phyloP scores from a whole-genome alignment of 164 flowering plant species.

The Sedum album region DNA sequence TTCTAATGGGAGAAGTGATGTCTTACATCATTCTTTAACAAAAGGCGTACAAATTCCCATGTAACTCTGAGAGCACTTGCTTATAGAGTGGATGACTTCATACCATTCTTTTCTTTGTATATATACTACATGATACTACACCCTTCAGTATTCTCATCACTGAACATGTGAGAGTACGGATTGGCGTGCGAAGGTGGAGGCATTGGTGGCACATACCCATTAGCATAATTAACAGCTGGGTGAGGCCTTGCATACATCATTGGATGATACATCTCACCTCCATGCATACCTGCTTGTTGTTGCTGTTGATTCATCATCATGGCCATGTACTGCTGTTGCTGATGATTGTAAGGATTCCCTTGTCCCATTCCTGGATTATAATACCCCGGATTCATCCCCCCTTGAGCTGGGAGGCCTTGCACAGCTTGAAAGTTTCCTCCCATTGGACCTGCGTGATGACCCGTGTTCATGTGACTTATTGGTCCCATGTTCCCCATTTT shows the following conservation, averaged over 20 bases:
- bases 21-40: too few relatives aligned
- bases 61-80: too few relatives aligned
- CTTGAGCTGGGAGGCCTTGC: conserved; percentile 39
- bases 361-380: conserved; percentile 26
- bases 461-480: conserved; percentile 12
- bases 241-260: too few relatives aligned
- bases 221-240: too few relatives aligned
- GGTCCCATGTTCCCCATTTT: conserved; percentile 12
- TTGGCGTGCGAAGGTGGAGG: background rate
- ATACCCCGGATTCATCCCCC: conserved; percentile 35
- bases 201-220: conserved; percentile 3
- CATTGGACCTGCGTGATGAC: conserved; percentile 14
- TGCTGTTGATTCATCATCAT: too few relatives aligned
- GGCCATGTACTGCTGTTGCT: conserved; percentile 45
- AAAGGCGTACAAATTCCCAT: too few relatives aligned
- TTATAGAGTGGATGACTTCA: background rate
- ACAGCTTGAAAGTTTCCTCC: conserved; percentile 29
- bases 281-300: too few relatives aligned
- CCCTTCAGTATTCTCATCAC: conserved; percentile 1
- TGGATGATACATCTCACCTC: too few relatives aligned
- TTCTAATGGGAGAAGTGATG: too few relatives aligned
- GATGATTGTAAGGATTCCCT: conserved; percentile 23
- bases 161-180: conserved; percentile 7
- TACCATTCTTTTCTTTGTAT: background rate
- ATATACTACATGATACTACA: background rate